A percentile compares a stretch with the other conserved stretches of the same genome.
phyloP scores from a whole-genome alignment of 257 asterid species.

The Ehretia macrophylla region DNA sequence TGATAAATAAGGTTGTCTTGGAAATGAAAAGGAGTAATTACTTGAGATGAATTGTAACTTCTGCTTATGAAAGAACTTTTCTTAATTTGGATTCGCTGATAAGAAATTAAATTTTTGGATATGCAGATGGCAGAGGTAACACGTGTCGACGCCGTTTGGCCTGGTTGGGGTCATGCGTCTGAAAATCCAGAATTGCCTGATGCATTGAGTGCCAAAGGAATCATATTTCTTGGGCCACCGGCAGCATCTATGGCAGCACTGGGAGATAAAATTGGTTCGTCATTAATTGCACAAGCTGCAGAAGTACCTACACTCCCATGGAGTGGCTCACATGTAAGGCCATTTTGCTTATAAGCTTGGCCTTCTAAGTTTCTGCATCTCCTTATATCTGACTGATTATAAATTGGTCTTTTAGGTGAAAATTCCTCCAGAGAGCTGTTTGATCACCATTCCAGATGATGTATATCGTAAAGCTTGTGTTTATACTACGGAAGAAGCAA shows the following conservation, averaged over 20 bases:
- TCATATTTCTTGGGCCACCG: conserved; percentile 93
- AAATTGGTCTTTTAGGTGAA: conserved; percentile 50
- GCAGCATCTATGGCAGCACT: conserved; percentile 89
- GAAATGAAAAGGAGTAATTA: no score
- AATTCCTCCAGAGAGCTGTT: conserved; percentile 69
- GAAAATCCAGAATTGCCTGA: conserved; percentile 98
- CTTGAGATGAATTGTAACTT: no score
- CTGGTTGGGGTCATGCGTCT: conserved; percentile 99
- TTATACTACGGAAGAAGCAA: conserved; percentile 91
- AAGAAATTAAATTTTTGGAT: conserved; percentile 9
- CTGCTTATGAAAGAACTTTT: not conserved
- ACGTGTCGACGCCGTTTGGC: conserved; percentile 98
- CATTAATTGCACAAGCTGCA: conserved; percentile 97
- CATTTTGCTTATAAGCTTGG: conserved; percentile 14
- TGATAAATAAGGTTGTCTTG: no score
- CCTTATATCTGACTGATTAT: conserved; percentile 14
- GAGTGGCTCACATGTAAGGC: conserved; percentile 96
- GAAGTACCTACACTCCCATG: conserved; percentile 98
- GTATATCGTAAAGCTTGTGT: conserved; percentile 86
- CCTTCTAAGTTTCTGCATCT: conserved; percentile 6
- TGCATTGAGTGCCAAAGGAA: conserved; percentile 75
- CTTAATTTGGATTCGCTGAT: not conserved
- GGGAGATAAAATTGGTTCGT: conserved; percentile 98
- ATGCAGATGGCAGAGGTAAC: conserved; percentile 96
- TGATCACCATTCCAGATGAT: conserved; percentile 78